A percentile compares a stretch with the other conserved stretches of the same genome.
phyloP scores from a whole-genome alignment of 2,329 filamentous ascomycete genomes.

The Scopulariopsis brevicaulis region DNA sequence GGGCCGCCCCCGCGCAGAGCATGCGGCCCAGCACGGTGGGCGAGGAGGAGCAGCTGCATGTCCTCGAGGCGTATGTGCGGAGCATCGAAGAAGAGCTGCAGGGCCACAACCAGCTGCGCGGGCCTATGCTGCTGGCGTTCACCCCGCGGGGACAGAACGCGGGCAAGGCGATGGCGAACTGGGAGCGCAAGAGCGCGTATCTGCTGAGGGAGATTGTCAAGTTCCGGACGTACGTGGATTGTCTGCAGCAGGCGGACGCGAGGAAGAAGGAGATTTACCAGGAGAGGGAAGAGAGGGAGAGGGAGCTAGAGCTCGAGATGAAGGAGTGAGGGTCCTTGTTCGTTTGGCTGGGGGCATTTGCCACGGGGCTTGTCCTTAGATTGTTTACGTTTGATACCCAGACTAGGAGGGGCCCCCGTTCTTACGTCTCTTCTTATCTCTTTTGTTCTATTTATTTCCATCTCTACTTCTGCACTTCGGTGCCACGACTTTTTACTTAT shows the following conservation, averaged over 20 bases:
- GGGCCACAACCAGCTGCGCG: constrained; percentile 77
- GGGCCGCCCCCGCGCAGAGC: constrained; percentile 80
- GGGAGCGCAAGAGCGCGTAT: constrained; percentile 93
- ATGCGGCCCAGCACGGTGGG: constrained; percentile 71
- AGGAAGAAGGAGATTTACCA: constrained; percentile 61
- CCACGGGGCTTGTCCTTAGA: background rate
- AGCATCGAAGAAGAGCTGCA: constrained; percentile 78
- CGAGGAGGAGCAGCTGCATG: constrained; percentile 71
- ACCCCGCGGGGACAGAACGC: constrained; percentile 74
- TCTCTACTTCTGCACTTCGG: background rate
- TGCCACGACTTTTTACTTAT: background rate
- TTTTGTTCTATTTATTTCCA: background rate
- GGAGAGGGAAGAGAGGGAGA: constrained; percentile 33
- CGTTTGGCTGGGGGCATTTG: too few relatives aligned
- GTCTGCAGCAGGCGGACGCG: constrained; percentile 57
- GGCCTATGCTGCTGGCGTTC: constrained; percentile 81
- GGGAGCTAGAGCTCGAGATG: background rate
- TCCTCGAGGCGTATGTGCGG: constrained; percentile 67
- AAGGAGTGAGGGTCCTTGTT: background rate
- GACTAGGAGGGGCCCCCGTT: background rate
- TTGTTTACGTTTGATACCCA: background rate
- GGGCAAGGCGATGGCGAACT: constrained; percentile 81
- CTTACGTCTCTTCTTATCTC: background rate
- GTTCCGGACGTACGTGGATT: constrained; percentile 90
- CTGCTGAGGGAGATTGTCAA: constrained; percentile 91